A percentile compares a stretch with the other conserved stretches of the same genome.
Conservation (phyloP, 163 green algal species). For the Trebouxia gelatinosa region DNA sequence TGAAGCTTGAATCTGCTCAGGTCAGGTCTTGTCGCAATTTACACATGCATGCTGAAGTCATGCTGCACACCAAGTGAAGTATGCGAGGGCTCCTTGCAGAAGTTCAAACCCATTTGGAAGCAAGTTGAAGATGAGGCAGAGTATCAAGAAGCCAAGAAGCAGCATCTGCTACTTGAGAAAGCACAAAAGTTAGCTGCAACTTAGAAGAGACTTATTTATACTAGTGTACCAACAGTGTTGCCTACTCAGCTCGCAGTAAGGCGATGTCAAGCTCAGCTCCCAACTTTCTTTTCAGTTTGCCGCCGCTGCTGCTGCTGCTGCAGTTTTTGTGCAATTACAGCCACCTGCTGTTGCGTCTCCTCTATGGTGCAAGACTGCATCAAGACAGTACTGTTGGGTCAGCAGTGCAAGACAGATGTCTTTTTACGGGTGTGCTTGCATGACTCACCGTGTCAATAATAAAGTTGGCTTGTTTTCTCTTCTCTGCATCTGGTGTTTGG, state of each 20-base stretch:
- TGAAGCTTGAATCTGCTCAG: neutral
- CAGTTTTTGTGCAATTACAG: neutral
- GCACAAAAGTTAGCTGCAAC: neutral
- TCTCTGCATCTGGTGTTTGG: constrained; percentile 47
- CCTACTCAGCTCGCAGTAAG: too few relatives aligned
- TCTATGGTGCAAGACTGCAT: neutral
- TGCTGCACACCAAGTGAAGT: neutral
- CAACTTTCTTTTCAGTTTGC: too few relatives aligned
- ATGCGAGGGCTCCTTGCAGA: constrained; percentile 24
- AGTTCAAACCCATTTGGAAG: constrained; percentile 2
- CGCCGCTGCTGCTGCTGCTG: neutral
- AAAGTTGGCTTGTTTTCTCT: constrained; percentile 43
- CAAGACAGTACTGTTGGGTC: neutral
- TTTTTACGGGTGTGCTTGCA: neutral
- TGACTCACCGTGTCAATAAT: constrained; percentile 43
- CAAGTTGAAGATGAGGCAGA: constrained; percentile 10
- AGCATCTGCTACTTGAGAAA: neutral
- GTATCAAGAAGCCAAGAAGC: neutral
- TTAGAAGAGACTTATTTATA: too few relatives aligned
- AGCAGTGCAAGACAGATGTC: too few relatives aligned
- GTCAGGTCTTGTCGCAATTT: neutral
- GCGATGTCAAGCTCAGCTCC: too few relatives aligned
- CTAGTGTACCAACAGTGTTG: too few relatives aligned
- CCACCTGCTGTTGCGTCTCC: neutral
- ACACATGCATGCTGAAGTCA: neutral